Evolutionary conservation across 2,329 filamentous ascomycete species (phyloP).

Genomic region (Orbilia quercus): DNA sequence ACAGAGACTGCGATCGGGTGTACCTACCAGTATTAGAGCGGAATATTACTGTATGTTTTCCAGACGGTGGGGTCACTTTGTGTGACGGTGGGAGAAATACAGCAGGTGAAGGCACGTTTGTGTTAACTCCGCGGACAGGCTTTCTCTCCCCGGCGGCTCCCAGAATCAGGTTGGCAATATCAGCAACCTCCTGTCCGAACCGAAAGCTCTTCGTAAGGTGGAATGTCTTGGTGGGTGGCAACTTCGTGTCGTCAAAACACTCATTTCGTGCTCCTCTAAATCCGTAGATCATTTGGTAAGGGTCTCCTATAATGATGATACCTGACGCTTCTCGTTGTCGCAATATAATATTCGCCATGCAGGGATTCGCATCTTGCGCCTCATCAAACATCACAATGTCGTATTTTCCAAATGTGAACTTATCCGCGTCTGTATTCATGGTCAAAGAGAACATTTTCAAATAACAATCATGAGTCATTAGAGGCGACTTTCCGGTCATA

Average conservation of each 20-base stretch:
- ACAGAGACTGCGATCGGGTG: neutral
- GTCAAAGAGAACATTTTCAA: conserved; percentile 57
- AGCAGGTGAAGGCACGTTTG: conserved; percentile 32
- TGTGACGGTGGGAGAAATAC: conserved; percentile 28
- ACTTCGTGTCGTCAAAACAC: conserved; percentile 57
- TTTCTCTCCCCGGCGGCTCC: conserved; percentile 49
- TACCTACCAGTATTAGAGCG: conserved; percentile 32
- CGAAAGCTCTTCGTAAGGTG: conserved; percentile 58
- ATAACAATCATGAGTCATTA: conserved; percentile 58
- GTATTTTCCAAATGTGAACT: conserved; percentile 56
- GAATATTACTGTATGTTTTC: conserved; percentile 30
- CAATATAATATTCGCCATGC: conserved; percentile 57
- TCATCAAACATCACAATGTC: conserved; percentile 59
- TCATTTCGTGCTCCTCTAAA: conserved; percentile 58
- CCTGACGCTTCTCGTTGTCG: conserved; percentile 54
- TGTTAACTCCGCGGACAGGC: conserved; percentile 41
- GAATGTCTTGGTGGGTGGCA: conserved; percentile 50
- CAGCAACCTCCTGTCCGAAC: conserved; percentile 57
- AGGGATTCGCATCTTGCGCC: conserved; percentile 58
- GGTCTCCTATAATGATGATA: conserved; percentile 58
- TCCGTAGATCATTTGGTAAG: conserved; percentile 59
- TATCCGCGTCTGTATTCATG: conserved; percentile 33
- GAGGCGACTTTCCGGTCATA: conserved; percentile 17
- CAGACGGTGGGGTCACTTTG: neutral
- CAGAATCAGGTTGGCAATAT: conserved; percentile 55